Evolutionary conservation across 495 filamentous ascomycete genomes (phyloP), one percentile per base, ranked within the genome.

Genomic region (Achaetomiella virescens): DNA sequence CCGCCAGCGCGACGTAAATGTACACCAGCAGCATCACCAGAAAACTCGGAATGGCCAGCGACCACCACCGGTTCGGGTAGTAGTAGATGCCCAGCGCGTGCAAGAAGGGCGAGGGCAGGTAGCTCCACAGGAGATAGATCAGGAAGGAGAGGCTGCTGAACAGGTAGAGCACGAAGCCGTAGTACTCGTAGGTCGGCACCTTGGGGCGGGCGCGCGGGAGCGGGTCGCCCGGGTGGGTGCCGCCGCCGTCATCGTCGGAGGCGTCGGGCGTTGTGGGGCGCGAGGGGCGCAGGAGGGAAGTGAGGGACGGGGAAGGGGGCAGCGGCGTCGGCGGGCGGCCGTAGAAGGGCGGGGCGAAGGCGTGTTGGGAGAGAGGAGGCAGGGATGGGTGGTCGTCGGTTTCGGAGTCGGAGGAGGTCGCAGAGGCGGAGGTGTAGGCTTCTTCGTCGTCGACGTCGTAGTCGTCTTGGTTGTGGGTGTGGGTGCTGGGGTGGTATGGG

Each of bases 131-230:
- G 10, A 97, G 76, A 67, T 97, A 97, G 48, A 96, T 85, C 24
- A 91, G 69, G 67, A 97, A 97, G 1, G 80, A 83, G 36, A 91
- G 73, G 14, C 81, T 86, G 35, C 84, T 88, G 62, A 88, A 86
- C 24, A 98, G 79, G 69, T 98, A 97, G 24, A 98, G 79, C 48
- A 93, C 91, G 72, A 98, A 97, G 59, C 93, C 93, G 68, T 98
- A 97, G 79, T 98, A 98, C 66, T 98, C 93, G 70, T 98, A 97
- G 0, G 93, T 98, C 9, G 93, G 93, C 1, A 97, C 91, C 61
- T 91, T 91, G 0, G 93, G 93, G 41, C 85, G 86, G 15, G 91
- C 93, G 35, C 91, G 85, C 1, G 93, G 90, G 14, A 96, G 83
- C 0, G 87, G 87, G 8, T 40, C 84, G 35, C 86, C 80, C 24